Percentiles rank a stretch among this genome's conserved stretches.
Conservation (phyloP, 2,329 filamentous ascomycete species). For the Trichoderma hamatum region DNA sequence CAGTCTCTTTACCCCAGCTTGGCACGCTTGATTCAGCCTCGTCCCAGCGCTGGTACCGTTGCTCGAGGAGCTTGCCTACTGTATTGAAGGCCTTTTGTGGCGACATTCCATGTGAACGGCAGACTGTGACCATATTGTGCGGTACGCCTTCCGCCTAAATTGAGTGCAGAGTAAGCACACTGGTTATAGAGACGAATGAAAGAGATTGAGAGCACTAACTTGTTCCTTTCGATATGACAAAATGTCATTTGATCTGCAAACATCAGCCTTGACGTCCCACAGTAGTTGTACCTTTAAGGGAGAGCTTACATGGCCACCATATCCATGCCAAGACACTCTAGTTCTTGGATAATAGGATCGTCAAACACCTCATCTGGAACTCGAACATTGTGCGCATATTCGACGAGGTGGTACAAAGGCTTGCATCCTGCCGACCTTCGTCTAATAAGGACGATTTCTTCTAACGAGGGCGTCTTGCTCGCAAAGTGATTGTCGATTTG, state of each 20-base stretch:
- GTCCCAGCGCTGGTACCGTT: slow-evolving; percentile 30
- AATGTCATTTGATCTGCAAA: slow-evolving; percentile 32
- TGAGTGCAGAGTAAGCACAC: neutral
- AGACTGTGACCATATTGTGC: slow-evolving; percentile 32
- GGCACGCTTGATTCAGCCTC: slow-evolving; percentile 26
- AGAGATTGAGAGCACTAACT: slow-evolving; percentile 10
- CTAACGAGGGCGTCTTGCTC: slow-evolving; percentile 27
- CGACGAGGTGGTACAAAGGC: slow-evolving; percentile 33
- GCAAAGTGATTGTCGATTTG: slow-evolving; percentile 29
- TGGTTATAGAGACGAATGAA: neutral
- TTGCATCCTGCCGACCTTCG: slow-evolving; percentile 30
- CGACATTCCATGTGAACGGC: slow-evolving; percentile 28
- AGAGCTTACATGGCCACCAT: slow-evolving; percentile 33
- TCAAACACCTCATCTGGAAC: slow-evolving; percentile 33
- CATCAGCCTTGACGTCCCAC: no score
- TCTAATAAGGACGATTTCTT: slow-evolving; percentile 31
- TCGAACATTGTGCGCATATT: slow-evolving; percentile 31
- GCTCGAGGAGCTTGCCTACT: slow-evolving; percentile 29
- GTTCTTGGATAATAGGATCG: slow-evolving; percentile 29
- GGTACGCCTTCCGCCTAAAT: slow-evolving; percentile 28
- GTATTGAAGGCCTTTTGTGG: slow-evolving; percentile 32
- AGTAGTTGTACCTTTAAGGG: no score
- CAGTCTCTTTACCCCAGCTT: slow-evolving; percentile 24
- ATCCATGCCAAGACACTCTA: slow-evolving; percentile 33
- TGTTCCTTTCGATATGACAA: slow-evolving; percentile 33